Conservation (phyloP, 2,329 filamentous ascomycete species). For the Fusarium guadeloupense region DNA sequence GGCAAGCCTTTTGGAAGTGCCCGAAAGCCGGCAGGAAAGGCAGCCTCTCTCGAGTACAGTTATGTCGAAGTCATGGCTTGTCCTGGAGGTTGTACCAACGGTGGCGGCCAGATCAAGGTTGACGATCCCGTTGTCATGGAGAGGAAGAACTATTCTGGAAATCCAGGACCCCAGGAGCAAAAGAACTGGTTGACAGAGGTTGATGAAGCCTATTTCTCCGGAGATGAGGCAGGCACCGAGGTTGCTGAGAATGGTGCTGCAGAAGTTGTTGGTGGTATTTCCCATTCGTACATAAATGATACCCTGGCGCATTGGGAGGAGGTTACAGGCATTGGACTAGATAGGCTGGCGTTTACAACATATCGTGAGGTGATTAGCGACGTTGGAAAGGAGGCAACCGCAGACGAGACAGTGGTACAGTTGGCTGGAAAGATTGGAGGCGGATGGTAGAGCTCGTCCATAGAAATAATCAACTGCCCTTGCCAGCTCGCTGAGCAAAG, state of each 20-base stretch:
- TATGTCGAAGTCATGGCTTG: conserved; percentile 99
- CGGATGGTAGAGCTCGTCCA: conserved; percentile 74
- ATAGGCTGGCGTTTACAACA: conserved; percentile 82
- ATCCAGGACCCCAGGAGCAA: conserved; percentile 79
- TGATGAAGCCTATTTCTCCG: conserved; percentile 91
- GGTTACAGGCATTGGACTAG: conserved; percentile 74
- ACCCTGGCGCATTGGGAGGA: conserved; percentile 80
- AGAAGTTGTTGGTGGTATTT: conserved; percentile 71
- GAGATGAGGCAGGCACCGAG: conserved; percentile 61
- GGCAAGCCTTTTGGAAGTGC: conserved; percentile 68
- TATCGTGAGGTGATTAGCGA: conserved; percentile 95
- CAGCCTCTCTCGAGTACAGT: conserved; percentile 72
- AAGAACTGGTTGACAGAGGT: conserved; percentile 85
- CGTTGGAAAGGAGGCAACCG: conserved; percentile 78
- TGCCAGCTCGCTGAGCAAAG: conserved; percentile 71
- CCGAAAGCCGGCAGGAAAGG: conserved; percentile 61
- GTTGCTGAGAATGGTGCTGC: conserved; percentile 41
- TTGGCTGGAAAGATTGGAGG: conserved; percentile 91
- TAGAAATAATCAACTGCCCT: conserved; percentile 47
- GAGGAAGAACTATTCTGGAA: conserved; percentile 58
- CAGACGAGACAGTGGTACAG: conserved; percentile 83
- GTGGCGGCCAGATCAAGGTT: conserved; percentile 92
- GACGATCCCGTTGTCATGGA: conserved; percentile 75
- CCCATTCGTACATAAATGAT: conserved; percentile 70
- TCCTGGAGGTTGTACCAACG: conserved; percentile 98